Percentiles rank a stretch among this genome's conserved stretches.
Evolutionary conservation across 345 rosid genomes (phyloP).

Genomic region (Streptanthus diversifolius): DNA sequence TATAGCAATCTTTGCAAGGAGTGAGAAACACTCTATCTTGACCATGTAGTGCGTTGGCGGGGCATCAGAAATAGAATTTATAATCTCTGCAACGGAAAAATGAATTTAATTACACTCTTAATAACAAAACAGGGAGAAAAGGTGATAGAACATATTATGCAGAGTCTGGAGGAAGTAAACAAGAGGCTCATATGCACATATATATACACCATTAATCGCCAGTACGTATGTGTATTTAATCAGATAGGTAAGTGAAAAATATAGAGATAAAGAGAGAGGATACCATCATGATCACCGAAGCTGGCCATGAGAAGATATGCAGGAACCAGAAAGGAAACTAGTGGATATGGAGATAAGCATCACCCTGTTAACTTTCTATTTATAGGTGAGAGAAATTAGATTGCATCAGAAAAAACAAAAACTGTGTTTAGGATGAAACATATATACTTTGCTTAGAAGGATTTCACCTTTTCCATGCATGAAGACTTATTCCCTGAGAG

Average conservation of each 20-base stretch:
- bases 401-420: neutral
- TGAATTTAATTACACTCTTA: neutral
- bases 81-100: constrained; percentile 32
- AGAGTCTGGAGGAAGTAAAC: neutral
- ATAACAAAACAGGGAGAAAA: neutral
- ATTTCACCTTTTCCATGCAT: neutral
- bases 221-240: neutral
- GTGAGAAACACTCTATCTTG: constrained; percentile 49
- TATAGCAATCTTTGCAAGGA: constrained; percentile 38
- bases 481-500: neutral
- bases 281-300: constrained; percentile 33
- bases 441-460: constrained; percentile 31
- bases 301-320: constrained; percentile 27
- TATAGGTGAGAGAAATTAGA: neutral
- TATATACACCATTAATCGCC: neutral
- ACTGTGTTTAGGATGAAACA: constrained; percentile 1
- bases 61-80: constrained; percentile 42
- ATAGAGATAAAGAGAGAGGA: neutral
- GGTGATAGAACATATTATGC: neutral
- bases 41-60: constrained; percentile 52
- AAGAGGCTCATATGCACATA: neutral
- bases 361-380: neutral
- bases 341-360: constrained; percentile 6
- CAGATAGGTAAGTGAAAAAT: neutral
- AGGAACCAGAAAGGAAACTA: constrained; percentile 9